A percentile compares a stretch with the other conserved stretches of the same genome.
These are phyloP conservation scores for Epithele typhae DNA, from an alignment of 768 basidiomycete genomes.

Conservation along the genomic window DNA sequence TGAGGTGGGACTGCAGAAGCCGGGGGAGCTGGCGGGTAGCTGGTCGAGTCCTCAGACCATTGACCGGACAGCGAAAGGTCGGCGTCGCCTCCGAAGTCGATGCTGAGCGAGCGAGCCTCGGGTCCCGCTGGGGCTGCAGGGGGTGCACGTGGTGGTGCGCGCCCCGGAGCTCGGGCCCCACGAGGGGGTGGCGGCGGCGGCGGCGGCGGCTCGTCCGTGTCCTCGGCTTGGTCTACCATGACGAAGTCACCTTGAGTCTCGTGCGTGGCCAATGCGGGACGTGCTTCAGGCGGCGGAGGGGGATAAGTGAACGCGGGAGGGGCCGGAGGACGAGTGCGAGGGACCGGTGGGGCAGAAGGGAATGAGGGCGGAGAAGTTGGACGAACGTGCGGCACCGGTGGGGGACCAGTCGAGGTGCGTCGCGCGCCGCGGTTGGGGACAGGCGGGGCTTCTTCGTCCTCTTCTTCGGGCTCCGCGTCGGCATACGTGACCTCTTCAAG, in stretches of 20 bases:
- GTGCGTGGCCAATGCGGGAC: constrained; percentile 24
- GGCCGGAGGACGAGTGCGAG: constrained; percentile 8
- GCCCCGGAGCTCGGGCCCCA: constrained; percentile 25
- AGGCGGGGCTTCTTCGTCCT: constrained; percentile 46
- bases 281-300: constrained; percentile 17
- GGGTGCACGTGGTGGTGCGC: constrained; percentile 34
- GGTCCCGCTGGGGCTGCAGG: constrained; percentile 45
- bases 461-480: constrained; percentile 38
- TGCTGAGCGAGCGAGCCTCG: constrained; percentile 58
- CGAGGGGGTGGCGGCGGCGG: constrained; percentile 51
- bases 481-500: constrained; percentile 62
- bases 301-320: constrained; percentile 14
- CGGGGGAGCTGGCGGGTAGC: constrained; percentile 25
- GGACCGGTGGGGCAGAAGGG: constrained; percentile 23
- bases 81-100: constrained; percentile 50
- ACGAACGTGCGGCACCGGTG: constrained; percentile 13
- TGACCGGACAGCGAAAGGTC: constrained; percentile 47
- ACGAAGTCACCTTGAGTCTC: constrained; percentile 28
- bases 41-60: constrained; percentile 58
- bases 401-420: constrained; percentile 20
- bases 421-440: constrained; percentile 45
- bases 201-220: constrained; percentile 34
- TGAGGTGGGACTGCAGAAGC: too few species aligned
- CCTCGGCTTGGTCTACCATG: constrained; percentile 26
- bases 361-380: constrained; percentile 16